Evolutionary conservation across 352 stramenopile genomes (phyloP).

Genomic region (Globisporangium solare): DNA sequence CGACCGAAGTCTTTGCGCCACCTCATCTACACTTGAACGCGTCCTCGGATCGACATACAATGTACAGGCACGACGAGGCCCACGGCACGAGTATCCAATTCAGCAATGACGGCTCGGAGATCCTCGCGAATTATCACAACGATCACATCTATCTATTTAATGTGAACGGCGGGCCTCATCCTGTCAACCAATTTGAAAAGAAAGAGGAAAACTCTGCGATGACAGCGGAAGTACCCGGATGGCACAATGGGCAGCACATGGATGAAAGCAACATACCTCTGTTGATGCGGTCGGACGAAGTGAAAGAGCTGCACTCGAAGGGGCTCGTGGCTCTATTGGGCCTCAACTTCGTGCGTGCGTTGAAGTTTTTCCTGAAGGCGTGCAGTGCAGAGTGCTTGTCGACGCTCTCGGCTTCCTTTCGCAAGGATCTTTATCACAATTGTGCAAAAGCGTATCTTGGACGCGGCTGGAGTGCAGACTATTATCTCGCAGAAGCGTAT

Average conservation of each 20-base stretch:
- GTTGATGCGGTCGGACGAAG: slow-evolving; percentile 10
- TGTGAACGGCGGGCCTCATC: slow-evolving; percentile 25
- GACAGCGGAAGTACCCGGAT: slow-evolving; percentile 17
- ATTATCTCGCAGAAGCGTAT: slow-evolving; percentile 53
- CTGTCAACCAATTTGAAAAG: slow-evolving; percentile 12
- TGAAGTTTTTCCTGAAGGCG: slow-evolving; percentile 33
- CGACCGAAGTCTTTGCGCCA: slow-evolving; percentile 62
- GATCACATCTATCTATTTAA: slow-evolving; percentile 84
- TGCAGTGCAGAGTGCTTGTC: slow-evolving; percentile 19
- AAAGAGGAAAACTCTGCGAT: slow-evolving; percentile 7
- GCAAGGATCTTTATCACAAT: slow-evolving; percentile 53
- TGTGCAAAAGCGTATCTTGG: slow-evolving; percentile 63
- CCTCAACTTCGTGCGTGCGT: slow-evolving; percentile 28
- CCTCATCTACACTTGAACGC: slow-evolving; percentile 73
- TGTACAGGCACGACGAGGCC: slow-evolving; percentile 42
- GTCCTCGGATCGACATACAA: slow-evolving; percentile 30
- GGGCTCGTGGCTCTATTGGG: slow-evolving; percentile 24
- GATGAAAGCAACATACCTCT: slow-evolving; percentile 12
- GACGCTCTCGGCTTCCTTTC: slow-evolving; percentile 24
- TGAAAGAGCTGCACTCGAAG: slow-evolving; percentile 23
- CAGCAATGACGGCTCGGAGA: slow-evolving; percentile 53
- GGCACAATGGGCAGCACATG: slow-evolving; percentile 29
- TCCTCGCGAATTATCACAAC: slow-evolving; percentile 82
- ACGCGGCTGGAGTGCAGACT: slow-evolving; percentile 60
- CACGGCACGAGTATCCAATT: slow-evolving; percentile 84